Conservation (phyloP, 805 yeast genomes). For the Zygoascus biomembranicola region DNA sequence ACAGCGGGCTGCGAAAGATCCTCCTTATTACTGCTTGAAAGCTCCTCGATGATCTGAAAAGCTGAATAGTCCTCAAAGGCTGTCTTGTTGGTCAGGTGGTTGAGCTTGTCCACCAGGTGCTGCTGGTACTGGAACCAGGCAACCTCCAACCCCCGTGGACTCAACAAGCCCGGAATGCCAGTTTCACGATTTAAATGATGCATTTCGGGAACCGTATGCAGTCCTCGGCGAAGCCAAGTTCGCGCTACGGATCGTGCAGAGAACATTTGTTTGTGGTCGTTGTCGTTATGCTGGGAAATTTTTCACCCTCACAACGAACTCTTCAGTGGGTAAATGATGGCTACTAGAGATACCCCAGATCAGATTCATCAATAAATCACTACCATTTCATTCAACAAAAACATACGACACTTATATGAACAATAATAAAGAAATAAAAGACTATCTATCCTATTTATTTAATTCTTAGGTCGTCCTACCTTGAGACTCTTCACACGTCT, state of each 20-base stretch:
- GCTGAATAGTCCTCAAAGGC: conserved; percentile 13
- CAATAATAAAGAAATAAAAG: not conserved
- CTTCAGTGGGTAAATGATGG: not conserved
- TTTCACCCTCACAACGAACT: not conserved
- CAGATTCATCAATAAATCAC: not conserved
- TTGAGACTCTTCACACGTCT: conserved; percentile 85
- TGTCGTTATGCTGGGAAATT: not conserved
- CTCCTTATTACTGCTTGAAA: not conserved
- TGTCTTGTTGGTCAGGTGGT: conserved; percentile 15
- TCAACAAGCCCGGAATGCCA: conserved; percentile 49
- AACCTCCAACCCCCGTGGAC: conserved; percentile 54
- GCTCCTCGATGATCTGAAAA: conserved; percentile 12
- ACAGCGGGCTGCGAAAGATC: not conserved
- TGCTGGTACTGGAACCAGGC: conserved; percentile 82
- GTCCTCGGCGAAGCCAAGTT: not conserved
- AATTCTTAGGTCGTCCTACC: conserved; percentile 38
- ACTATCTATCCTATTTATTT: not conserved
- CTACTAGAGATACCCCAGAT: not conserved
- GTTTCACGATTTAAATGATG: conserved; percentile 8
- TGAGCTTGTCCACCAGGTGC: conserved; percentile 29
- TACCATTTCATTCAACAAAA: not conserved
- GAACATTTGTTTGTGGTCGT: not conserved
- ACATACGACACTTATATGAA: not conserved
- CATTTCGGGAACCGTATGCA: conserved; percentile 16
- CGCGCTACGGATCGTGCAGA: not conserved